Percentiles rank a stretch among this genome's conserved stretches.
These are phyloP conservation scores for Vigna nakashimae DNA, from an alignment of 306 rosid genomes.

Conservation along the genomic window DNA sequence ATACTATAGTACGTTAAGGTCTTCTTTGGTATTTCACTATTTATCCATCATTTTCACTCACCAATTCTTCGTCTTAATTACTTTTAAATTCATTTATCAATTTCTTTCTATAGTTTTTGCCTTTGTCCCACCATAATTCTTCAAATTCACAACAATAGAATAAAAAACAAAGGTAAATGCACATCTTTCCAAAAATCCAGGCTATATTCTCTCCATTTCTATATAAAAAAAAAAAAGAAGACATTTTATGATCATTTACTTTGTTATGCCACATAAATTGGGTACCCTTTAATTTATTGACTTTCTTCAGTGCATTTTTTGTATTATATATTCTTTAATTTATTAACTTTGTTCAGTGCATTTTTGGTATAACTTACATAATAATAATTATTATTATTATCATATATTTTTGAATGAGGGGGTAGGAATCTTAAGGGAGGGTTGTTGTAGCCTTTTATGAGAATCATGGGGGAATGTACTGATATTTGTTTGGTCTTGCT, in stretches of 20 bases:
- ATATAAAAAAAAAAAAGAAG: too few relatives aligned
- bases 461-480: conserved; percentile 2
- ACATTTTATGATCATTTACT: too few relatives aligned
- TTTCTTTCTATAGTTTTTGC: not conserved
- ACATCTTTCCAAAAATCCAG: not conserved
- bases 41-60: conserved; percentile 32
- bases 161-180: not conserved
- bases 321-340: too few relatives aligned
- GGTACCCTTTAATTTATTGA: too few relatives aligned
- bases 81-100: not conserved
- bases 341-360: too few relatives aligned
- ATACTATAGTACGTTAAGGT: conserved; percentile 54
- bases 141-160: not conserved
- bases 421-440: not conserved
- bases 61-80: conserved; percentile 14
- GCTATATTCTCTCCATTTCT: too few relatives aligned
- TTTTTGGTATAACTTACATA: too few relatives aligned
- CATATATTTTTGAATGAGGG: too few relatives aligned
- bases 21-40: conserved; percentile 45
- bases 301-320: too few relatives aligned
- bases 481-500: not conserved
- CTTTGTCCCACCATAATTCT: conserved; percentile 39
- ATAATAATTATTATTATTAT: too few relatives aligned
- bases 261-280: too few relatives aligned
- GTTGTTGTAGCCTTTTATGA: not conserved